Percentiles rank a stretch among this genome's conserved stretches.
Conservation (phyloP, 805 yeast species). For the Kodamaea jinghongensis region DNA sequence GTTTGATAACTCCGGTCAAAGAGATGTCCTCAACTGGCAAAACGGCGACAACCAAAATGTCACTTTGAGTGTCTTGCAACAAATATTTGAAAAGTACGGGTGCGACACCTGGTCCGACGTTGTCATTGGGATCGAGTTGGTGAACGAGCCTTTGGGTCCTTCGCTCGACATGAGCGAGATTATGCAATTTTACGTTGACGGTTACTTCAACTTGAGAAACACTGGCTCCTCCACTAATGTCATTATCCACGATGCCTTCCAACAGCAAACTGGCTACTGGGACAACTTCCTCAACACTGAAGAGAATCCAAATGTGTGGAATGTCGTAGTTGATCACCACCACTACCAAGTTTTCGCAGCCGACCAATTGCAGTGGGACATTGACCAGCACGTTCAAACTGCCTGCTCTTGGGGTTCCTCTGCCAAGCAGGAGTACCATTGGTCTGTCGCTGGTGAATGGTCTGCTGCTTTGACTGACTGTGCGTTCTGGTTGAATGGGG, state of each 20-base stretch:
- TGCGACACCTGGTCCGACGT: constrained; percentile 59
- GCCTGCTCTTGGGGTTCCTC: constrained; percentile 32
- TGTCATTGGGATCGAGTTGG: constrained; percentile 76
- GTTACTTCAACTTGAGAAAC: constrained; percentile 62
- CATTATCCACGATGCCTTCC: constrained; percentile 82
- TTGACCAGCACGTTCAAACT: constrained; percentile 57
- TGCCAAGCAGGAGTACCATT: constrained; percentile 53
- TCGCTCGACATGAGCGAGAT: constrained; percentile 56
- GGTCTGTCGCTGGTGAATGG: constrained; percentile 75
- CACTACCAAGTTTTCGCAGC: constrained; percentile 81
- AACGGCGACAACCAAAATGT: constrained; percentile 49
- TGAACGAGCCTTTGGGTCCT: constrained; percentile 89
- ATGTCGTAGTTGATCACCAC: constrained; percentile 83
- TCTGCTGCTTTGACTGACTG: constrained; percentile 89
- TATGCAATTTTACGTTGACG: constrained; percentile 57
- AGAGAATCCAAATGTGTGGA: constrained; percentile 42
- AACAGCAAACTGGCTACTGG: constrained; percentile 55
- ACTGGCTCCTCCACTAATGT: constrained; percentile 48
- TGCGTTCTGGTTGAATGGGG: constrained; percentile 86
- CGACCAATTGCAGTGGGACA: constrained; percentile 53
- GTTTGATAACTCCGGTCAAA: constrained; percentile 87
- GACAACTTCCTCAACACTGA: constrained; percentile 46
- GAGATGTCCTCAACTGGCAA: constrained; percentile 63
- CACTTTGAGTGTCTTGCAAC: constrained; percentile 54
- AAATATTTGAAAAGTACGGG: constrained; percentile 64